Evolutionary conservation across 306 rosid species (phyloP).

Genomic region (Rubus idaeus): DNA sequence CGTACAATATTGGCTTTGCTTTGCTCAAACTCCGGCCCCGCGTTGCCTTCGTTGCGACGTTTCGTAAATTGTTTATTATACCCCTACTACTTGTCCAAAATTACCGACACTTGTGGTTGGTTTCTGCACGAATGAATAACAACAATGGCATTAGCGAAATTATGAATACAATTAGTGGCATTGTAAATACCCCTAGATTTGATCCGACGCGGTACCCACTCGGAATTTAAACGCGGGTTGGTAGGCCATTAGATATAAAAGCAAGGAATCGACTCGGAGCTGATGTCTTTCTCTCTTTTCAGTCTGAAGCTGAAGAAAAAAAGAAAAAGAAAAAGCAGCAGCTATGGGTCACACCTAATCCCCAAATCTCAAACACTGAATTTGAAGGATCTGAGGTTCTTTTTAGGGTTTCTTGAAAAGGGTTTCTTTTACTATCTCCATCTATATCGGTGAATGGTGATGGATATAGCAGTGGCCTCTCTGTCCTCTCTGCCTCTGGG

Average conservation of each 20-base stretch:
- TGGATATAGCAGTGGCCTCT: slow-evolving; percentile 44
- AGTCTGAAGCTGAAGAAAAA: background rate
- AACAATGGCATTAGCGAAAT: slow-evolving; percentile 25
- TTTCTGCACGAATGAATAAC: no score
- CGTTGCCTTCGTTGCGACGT: background rate
- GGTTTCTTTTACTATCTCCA: no score
- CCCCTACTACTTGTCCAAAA: slow-evolving; percentile 2
- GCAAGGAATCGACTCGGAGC: background rate
- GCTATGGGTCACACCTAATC: background rate
- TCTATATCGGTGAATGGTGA: slow-evolving; percentile 2
- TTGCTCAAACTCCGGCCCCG: slow-evolving; percentile 2
- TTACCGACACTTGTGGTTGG: no score
- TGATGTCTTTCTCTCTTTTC: background rate
- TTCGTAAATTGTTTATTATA: slow-evolving; percentile 1
- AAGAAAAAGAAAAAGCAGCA: background rate
- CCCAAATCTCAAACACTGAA: no score
- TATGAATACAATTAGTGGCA: background rate
- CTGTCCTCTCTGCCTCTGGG: slow-evolving; percentile 70
- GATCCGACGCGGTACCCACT: slow-evolving; percentile 38
- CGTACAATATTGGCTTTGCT: slow-evolving; percentile 12
- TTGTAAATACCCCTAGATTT: background rate
- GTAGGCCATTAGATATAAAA: background rate
- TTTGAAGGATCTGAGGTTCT: no score
- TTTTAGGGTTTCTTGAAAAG: no score
- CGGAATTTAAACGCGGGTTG: slow-evolving; percentile 43